Evolutionary conservation across 768 basidiomycete species (phyloP).

Genomic region (Boletus barrowsii): DNA sequence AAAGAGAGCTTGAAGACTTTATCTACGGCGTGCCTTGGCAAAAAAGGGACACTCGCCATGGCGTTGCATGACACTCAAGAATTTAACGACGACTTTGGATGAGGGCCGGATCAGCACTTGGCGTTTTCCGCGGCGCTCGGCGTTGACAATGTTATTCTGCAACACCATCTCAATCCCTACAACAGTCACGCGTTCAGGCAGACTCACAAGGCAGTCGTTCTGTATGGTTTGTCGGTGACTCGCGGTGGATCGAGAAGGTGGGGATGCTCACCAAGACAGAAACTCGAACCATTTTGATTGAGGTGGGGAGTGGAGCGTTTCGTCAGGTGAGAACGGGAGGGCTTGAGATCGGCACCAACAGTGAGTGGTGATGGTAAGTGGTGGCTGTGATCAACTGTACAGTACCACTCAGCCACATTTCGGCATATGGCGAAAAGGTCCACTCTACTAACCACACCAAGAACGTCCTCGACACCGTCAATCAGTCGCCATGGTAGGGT

Average conservation of each 20-base stretch:
- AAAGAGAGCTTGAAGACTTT: background rate
- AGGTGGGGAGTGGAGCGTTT: background rate
- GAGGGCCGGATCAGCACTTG: slow-evolving; percentile 97
- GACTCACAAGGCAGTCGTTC: slow-evolving; percentile 60
- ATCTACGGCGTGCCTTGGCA: too few species aligned
- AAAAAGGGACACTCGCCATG: slow-evolving; percentile 65
- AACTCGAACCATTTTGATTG: slow-evolving; percentile 76
- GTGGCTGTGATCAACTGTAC: slow-evolving; percentile 29
- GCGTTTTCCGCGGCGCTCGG: slow-evolving; percentile 98
- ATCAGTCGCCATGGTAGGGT: slow-evolving; percentile 48
- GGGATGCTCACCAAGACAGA: slow-evolving; percentile 62
- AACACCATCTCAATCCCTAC: slow-evolving; percentile 2
- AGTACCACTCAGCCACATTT: slow-evolving; percentile 26
- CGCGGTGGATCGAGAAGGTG: background rate
- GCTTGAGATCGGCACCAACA: background rate
- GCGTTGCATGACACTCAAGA: slow-evolving; percentile 97
- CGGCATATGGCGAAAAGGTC: slow-evolving; percentile 15
- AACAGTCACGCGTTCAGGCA: background rate
- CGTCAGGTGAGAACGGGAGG: background rate
- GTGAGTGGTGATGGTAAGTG: background rate
- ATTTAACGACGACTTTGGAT: slow-evolving; percentile 97
- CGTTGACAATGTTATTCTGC: slow-evolving; percentile 98
- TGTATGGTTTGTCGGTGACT: slow-evolving; percentile 7
- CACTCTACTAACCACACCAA: too few species aligned
- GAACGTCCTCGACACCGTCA: slow-evolving; percentile 22